Evolutionary conservation across 352 stramenopile species (phyloP), one percentile per base, ranked within the genome.

Genomic region (Pythium volutum): DNA sequence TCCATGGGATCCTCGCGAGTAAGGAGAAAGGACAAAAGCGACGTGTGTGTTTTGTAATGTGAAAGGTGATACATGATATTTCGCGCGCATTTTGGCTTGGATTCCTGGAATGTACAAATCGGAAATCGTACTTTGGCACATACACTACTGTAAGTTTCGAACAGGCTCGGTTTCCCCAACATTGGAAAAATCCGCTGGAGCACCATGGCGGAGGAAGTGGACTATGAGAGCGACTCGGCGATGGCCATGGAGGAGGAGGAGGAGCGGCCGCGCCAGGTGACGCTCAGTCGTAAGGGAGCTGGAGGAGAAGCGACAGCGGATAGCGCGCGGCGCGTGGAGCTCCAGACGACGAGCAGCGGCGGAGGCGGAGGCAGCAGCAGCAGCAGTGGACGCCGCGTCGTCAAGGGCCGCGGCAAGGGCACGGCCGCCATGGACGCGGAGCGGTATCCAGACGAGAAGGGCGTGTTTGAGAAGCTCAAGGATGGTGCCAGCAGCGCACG

Each of bases 211-310:
- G 82, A 93, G 47, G 82, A 93, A 72, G 83, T 92, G 67, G 77
- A 93, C 69, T 95, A 93, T 57, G 86, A 95, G 75, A 93, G 84
- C 67, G 86, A 95, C 66, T 84, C 81, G 67, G 78, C 81, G n/a
- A 95, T 91, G 80, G 78, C 72, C 39, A 75, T 89, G 27, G 82
- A 94, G 46, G 82, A 92, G 39, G 84, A 91, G 29, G 78, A 91
- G 23, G 75, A 88, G 46, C 52, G 64, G 34, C 62, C 58, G 26
- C 54, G 55, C n/a, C 29, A 64, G 20, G 59, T 64, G 16, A 77
- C 75, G 64, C 62, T 49, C n/a, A 36, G 31, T 20, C 49, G 52
- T n/a, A 15, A 11, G 15, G 25, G 48, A 25, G 31, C 15, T n/a
- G 29, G 27, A 20, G 46, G 48, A 5, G 48, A 27, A 4, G 27